A percentile compares a stretch with the other conserved stretches of the same genome.
These are phyloP conservation scores for Thelephora terrestris DNA, from an alignment of 1,284 basidiomycete genomes.

Conservation along the genomic window DNA sequence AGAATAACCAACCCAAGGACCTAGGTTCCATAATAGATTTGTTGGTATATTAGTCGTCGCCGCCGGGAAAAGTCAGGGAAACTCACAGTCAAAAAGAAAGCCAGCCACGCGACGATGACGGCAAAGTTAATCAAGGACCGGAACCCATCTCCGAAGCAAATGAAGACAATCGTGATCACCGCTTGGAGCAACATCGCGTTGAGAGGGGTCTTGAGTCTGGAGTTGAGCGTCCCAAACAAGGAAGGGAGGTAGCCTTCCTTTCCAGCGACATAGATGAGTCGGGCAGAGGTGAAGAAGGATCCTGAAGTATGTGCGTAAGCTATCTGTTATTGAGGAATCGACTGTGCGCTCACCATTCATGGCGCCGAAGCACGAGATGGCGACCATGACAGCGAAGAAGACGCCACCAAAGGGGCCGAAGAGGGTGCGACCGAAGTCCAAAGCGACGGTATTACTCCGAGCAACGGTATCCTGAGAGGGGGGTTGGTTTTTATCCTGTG, in stretches of 20 bases:
- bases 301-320: slow-evolving; percentile 28
- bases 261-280: slow-evolving; percentile 83
- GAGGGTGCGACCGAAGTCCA: slow-evolving; percentile 86
- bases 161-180: slow-evolving; percentile 62
- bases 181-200: slow-evolving; percentile 80
- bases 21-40: slow-evolving; percentile 25
- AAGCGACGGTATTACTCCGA: slow-evolving; percentile 86
- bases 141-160: slow-evolving; percentile 83
- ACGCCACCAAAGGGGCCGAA: slow-evolving; percentile 82
- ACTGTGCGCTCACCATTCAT: slow-evolving; percentile 53
- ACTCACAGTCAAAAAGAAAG: slow-evolving; percentile 80
- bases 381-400: slow-evolving; percentile 84
- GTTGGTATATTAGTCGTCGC: slow-evolving; percentile 2
- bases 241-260: slow-evolving; percentile 82
- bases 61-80: not conserved
- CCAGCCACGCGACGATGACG: slow-evolving; percentile 83
- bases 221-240: slow-evolving; percentile 69
- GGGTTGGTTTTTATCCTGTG: not conserved
- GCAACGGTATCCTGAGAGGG: slow-evolving; percentile 44
- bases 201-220: slow-evolving; percentile 69
- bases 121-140: slow-evolving; percentile 81
- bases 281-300: slow-evolving; percentile 73
- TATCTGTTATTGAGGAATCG: not conserved
- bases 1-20: slow-evolving; percentile 84
- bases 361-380: slow-evolving; percentile 90